phyloP scores from a whole-genome alignment of 78 protist species.

The slime mould (Dictyostelium discoideum) region DNA sequence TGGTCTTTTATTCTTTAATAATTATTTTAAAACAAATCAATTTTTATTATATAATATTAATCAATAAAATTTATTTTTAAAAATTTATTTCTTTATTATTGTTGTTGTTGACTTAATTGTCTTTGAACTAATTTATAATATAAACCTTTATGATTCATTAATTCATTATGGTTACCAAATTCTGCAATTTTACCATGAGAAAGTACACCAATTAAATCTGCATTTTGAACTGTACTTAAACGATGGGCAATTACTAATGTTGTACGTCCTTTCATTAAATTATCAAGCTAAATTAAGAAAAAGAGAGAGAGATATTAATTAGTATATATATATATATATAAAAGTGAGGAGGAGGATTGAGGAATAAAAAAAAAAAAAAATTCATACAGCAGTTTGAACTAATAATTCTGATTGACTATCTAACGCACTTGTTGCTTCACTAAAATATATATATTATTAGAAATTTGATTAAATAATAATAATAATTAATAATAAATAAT shows the following conservation, averaged over 20 bases:
- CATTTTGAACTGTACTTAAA: constrained; percentile 87
- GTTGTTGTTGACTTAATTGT: constrained; percentile 20
- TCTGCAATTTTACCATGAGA: constrained; percentile 80
- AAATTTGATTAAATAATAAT: not conserved
- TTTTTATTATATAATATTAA: constrained; percentile 31
- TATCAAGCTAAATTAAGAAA: constrained; percentile 49
- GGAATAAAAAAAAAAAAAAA: not conserved
- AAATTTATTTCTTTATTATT: not conserved
- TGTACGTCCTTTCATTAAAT: constrained; percentile 81
- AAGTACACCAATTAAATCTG: constrained; percentile 86
- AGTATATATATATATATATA: no score
- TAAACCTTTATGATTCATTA: constrained; percentile 62
- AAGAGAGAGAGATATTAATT: no score
- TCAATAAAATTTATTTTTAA: not conserved
- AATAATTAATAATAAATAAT: not conserved
- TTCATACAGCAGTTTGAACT: constrained; percentile 78
- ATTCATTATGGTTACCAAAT: constrained; percentile 78
- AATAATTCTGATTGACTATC: constrained; percentile 91
- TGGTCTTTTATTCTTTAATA: constrained; percentile 25
- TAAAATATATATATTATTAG: not conserved
- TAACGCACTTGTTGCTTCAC: constrained; percentile 94
- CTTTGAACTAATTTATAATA: constrained; percentile 59
- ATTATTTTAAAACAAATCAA: constrained; percentile 26
- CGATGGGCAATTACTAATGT: constrained; percentile 96
- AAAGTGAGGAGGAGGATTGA: not conserved